These are phyloP conservation scores for Ustilago tritici DNA, from an alignment of 1,284 basidiomycete species.

Conservation along the genomic window DNA sequence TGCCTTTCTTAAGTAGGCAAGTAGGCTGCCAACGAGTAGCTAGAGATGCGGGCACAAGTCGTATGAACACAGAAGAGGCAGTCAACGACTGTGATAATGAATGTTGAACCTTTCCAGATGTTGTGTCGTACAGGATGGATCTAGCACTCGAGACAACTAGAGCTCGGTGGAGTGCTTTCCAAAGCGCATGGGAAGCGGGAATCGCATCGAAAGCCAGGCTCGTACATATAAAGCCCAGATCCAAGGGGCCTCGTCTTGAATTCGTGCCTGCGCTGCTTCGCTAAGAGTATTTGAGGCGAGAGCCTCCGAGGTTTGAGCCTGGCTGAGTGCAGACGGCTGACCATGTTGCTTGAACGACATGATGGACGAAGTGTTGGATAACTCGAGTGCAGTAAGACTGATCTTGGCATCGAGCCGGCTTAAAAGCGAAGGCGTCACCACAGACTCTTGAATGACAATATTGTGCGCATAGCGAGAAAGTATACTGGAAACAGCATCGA, in stretches of 20 bases:
- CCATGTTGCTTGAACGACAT: conserved; percentile 25
- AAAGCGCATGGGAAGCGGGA: conserved; percentile 29
- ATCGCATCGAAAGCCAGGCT: conserved; percentile 29
- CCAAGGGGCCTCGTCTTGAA: not conserved
- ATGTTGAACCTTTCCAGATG: not conserved
- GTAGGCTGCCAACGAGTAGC: no score
- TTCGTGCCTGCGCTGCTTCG: not conserved
- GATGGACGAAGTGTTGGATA: conserved; percentile 14
- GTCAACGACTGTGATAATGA: no score
- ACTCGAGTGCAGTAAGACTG: conserved; percentile 13
- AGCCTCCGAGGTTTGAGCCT: no score
- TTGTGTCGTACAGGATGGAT: not conserved
- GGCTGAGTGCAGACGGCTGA: not conserved
- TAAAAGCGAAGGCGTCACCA: conserved; percentile 9
- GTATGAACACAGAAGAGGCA: no score
- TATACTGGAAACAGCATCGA: conserved; percentile 10
- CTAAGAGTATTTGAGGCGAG: no score
- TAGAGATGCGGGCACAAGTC: no score
- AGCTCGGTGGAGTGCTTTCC: conserved; percentile 16
- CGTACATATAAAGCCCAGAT: conserved; percentile 22
- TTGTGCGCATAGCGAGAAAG: conserved; percentile 28
- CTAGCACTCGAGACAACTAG: not conserved
- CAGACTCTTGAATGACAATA: conserved; percentile 12
- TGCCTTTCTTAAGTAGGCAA: no score
- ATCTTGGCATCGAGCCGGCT: conserved; percentile 9